Conservation (phyloP, 2,329 filamentous ascomycete genomes). For the Fragosphaeria purpurea region DNA sequence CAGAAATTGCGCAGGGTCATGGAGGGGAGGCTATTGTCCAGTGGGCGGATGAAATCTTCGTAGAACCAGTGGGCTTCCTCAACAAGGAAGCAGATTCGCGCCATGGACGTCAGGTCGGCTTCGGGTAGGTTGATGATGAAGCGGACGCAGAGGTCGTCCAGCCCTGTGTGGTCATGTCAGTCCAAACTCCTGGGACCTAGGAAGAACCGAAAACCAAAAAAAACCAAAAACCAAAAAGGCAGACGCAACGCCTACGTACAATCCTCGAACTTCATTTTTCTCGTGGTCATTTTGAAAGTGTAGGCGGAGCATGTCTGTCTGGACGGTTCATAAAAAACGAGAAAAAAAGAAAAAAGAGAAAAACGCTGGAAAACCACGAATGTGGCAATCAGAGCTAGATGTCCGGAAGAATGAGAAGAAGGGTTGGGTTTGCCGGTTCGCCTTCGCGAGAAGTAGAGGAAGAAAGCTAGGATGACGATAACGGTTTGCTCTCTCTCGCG, state of each 20-base stretch:
- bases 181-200: neutral
- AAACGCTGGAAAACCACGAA: no score
- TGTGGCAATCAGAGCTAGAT: no score
- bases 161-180: slow-evolving; percentile 44
- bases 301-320: slow-evolving; percentile 42
- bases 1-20: slow-evolving; percentile 80
- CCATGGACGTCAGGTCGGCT: slow-evolving; percentile 80
- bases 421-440: no score
- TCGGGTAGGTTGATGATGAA: slow-evolving; percentile 96
- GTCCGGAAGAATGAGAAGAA: no score
- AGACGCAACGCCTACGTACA: slow-evolving; percentile 45
- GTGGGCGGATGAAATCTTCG: slow-evolving; percentile 93
- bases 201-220: neutral
- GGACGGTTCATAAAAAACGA: slow-evolving; percentile 27
- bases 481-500: neutral
- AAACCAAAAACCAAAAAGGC: neutral
- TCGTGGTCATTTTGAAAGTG: slow-evolving; percentile 57
- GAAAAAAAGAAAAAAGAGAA: neutral
- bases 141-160: slow-evolving; percentile 95
- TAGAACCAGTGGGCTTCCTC: slow-evolving; percentile 99
- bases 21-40: slow-evolving; percentile 74
- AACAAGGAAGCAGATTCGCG: slow-evolving; percentile 95
- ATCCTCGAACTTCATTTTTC: slow-evolving; percentile 81
- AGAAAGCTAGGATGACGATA: neutral
- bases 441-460: no score